Percentiles rank a stretch among this genome's conserved stretches.
Evolutionary conservation across 768 basidiomycete species (phyloP).

Genomic region (Erythrobasidium yunnanense): DNA sequence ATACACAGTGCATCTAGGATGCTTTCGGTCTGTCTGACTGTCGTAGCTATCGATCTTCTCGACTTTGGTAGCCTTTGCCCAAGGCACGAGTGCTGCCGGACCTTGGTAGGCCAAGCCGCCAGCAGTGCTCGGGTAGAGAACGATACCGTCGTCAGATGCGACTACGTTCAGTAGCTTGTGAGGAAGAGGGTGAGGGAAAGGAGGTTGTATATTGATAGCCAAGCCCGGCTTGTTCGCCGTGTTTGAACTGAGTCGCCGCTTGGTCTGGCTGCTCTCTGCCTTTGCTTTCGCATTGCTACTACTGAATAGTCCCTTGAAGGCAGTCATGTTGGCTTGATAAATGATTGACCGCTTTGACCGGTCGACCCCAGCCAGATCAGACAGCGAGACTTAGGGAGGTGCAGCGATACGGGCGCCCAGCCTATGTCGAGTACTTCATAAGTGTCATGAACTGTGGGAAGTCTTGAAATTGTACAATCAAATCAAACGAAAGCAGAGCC

Average conservation of each 20-base stretch:
- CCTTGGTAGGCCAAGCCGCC: background rate
- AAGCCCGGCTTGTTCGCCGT: background rate
- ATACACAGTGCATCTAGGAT: background rate
- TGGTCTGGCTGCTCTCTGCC: background rate
- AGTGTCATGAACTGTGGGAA: too few species aligned
- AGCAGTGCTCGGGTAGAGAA: background rate
- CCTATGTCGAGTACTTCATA: too few species aligned
- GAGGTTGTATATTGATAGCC: background rate
- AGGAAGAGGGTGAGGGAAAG: conserved; percentile 16
- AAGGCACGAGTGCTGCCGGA: background rate
- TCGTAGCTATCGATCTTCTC: background rate
- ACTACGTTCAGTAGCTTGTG: conserved; percentile 9
- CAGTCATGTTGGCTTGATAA: background rate
- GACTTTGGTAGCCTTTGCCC: background rate
- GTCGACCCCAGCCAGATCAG: too few species aligned
- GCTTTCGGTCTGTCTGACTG: background rate
- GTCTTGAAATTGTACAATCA: too few species aligned
- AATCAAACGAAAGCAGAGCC: background rate
- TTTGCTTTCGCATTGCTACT: conserved; percentile 1
- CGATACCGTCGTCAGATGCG: background rate
- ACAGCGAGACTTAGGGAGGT: too few species aligned
- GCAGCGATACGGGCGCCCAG: too few species aligned
- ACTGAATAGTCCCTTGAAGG: conserved; percentile 6
- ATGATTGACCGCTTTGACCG: too few species aligned
- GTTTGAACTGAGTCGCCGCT: background rate